Base-by-base conservation (phyloP, 495 filamentous ascomycete genomes). In the Penicillium verhagenii region DNA sequence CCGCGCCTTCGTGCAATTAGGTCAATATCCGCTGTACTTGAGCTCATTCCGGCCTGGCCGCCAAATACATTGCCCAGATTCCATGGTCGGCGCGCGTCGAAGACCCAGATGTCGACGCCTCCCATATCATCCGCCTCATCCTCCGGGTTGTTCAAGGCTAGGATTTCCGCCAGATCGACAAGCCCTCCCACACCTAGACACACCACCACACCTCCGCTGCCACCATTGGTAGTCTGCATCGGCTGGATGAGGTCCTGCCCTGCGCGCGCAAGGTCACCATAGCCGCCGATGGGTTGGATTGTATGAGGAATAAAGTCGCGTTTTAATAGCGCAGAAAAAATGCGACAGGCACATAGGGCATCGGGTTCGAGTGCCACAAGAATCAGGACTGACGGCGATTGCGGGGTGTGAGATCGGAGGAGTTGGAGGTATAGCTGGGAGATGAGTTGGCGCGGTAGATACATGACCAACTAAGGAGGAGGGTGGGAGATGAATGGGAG, bases 261-360 rank as follows among this genome's bases (percentile, higher is more conserved):
- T 24, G 83, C 84, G 61, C 84, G 83, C 63, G 88, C 77, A 33
- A 98, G 86, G 64, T 97, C 94, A 57, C 84, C 86, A 85, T 97
- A 97, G 28, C 94, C 94, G 14, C 88, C 82, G 31, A 98, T 86
- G 4, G 95, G 94, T 60, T 96, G 90, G 56, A 97, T 96, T 78
- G 96, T 97, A 73, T 97, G 93, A n/a, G 87, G 87, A 59, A 98
- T 95, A 67, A 93, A 97, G 78, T 98, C 94, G 77, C 91, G 88
- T 76, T 93, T 96, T 47, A 98, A 79, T 16, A 97, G 81, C 13
- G 85, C 81, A 1, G 94, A 94, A 14, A 98, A 82, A 50, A 98
- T 97, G 47, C 92, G 91, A 64, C 91, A 92, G 47, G 92, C 95
- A 73, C 94, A 97, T 31, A 98, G 85, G 47, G 93, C 89, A 77